These are phyloP conservation scores for Porcisia hertigi DNA, from an alignment of 208 protist genomes.

Conservation along the genomic window DNA sequence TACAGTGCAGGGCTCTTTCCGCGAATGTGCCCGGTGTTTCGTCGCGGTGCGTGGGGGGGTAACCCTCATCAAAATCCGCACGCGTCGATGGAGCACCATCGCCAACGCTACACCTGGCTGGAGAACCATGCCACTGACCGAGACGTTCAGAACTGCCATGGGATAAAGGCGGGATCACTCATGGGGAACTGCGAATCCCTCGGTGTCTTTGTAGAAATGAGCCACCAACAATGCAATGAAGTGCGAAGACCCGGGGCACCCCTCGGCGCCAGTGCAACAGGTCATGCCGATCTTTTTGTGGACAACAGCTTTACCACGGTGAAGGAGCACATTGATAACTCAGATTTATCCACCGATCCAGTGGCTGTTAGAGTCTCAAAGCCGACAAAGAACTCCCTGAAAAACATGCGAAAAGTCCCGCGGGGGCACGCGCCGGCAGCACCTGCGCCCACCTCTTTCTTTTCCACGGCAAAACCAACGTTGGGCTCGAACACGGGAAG, in stretches of 20 bases:
- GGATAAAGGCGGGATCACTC: not conserved
- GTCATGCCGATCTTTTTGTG: not conserved
- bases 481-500: not conserved
- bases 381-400: conserved; percentile 12
- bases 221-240: not conserved
- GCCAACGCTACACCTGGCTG: conserved; percentile 13
- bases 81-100: not conserved
- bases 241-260: not conserved
- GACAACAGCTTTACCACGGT: not conserved
- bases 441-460: too few species aligned
- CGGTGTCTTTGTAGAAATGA: conserved; percentile 9
- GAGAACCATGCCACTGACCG: conserved; percentile 2
- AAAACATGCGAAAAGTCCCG: conserved; percentile 18
- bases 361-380: not conserved
- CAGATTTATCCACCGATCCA: not conserved
- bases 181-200: too few species aligned
- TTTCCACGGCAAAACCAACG: not conserved
- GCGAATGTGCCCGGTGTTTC: conserved; percentile 4
- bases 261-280: not conserved
- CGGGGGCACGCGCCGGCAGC: not conserved
- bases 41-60: not conserved
- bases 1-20: conserved; percentile 9
- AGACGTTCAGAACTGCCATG: conserved; percentile 5
- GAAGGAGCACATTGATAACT: not conserved
- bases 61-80: not conserved